A percentile compares a stretch with the other conserved stretches of the same genome.
These are phyloP conservation scores for Trametes coccinea DNA, from an alignment of 768 basidiomycete genomes.

Conservation along the genomic window DNA sequence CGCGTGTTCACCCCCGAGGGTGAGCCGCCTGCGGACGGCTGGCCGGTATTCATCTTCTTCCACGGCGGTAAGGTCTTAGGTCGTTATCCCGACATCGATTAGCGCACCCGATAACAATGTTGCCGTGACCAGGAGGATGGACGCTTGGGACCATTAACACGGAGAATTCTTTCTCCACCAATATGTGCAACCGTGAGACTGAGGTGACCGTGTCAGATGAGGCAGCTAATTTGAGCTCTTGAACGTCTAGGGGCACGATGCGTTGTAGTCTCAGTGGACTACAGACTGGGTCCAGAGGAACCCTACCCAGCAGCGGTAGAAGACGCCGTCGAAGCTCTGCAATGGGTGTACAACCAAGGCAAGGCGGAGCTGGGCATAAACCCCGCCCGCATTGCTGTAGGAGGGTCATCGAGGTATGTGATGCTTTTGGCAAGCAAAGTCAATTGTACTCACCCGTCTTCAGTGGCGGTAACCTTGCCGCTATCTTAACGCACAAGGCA, in stretches of 20 bases:
- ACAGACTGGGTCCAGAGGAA: conserved; percentile 70
- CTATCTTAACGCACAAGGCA: conserved; percentile 65
- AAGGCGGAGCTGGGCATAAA: conserved; percentile 48
- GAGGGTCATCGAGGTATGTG: conserved; percentile 67
- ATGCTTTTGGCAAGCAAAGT: background rate
- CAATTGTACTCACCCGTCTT: background rate
- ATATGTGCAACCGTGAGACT: conserved; percentile 55
- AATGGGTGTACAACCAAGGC: conserved; percentile 59
- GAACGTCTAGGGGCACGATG: conserved; percentile 51
- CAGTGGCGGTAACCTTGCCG: conserved; percentile 73
- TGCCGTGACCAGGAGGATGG: conserved; percentile 60
- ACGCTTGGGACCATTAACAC: conserved; percentile 65
- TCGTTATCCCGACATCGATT: background rate
- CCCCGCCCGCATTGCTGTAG: conserved; percentile 58
- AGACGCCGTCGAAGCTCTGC: conserved; percentile 65
- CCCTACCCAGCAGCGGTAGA: conserved; percentile 72
- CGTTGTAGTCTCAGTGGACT: conserved; percentile 67
- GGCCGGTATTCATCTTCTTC: conserved; percentile 74
- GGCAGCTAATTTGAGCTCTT: background rate
- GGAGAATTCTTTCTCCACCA: conserved; percentile 62
- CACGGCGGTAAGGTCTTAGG: conserved; percentile 61
- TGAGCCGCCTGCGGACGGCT: conserved; percentile 50
- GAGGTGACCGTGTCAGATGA: background rate
- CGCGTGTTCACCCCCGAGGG: conserved; percentile 68
- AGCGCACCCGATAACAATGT: background rate